A percentile compares a stretch with the other conserved stretches of the same genome.
Evolutionary conservation across 2,329 filamentous ascomycete genomes (phyloP).

Genomic region (Stemphylium lycopersici): DNA sequence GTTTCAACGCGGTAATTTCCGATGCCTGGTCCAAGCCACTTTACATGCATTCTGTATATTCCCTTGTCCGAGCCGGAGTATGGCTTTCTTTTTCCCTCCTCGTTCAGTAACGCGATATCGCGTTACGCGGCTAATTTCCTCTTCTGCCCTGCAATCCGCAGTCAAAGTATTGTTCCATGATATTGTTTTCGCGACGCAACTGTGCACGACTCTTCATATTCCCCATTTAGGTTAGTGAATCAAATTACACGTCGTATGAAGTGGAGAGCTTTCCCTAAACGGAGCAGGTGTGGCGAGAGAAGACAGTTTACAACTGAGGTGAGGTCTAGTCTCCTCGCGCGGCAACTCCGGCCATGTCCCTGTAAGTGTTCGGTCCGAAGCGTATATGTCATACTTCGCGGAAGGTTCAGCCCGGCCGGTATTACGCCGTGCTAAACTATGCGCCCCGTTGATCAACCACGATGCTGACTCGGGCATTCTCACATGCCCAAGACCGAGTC

Average conservation of each 20-base stretch:
- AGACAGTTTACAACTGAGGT: background rate
- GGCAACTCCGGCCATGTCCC: background rate
- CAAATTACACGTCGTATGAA: background rate
- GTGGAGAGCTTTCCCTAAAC: background rate
- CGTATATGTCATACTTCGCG: background rate
- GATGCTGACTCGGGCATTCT: background rate
- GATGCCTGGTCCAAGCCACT: background rate
- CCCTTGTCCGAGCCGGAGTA: background rate
- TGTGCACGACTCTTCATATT: background rate
- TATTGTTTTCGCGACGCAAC: background rate
- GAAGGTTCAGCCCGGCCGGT: background rate
- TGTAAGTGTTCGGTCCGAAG: background rate
- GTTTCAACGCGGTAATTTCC: background rate
- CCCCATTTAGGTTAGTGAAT: background rate
- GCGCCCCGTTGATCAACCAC: background rate
- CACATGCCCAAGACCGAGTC: background rate
- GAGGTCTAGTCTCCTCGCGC: background rate
- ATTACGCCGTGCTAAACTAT: conserved; percentile 1
- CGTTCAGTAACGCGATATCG: background rate
- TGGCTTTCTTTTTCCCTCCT: background rate
- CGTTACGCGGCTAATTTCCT: background rate
- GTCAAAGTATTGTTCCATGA: background rate
- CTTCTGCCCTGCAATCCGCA: background rate
- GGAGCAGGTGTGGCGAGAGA: background rate
- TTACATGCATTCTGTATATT: background rate